Percentiles rank a stretch among this genome's conserved stretches.
Conservation (phyloP, 495 filamentous ascomycete genomes). For the Penicillium ucsense region DNA sequence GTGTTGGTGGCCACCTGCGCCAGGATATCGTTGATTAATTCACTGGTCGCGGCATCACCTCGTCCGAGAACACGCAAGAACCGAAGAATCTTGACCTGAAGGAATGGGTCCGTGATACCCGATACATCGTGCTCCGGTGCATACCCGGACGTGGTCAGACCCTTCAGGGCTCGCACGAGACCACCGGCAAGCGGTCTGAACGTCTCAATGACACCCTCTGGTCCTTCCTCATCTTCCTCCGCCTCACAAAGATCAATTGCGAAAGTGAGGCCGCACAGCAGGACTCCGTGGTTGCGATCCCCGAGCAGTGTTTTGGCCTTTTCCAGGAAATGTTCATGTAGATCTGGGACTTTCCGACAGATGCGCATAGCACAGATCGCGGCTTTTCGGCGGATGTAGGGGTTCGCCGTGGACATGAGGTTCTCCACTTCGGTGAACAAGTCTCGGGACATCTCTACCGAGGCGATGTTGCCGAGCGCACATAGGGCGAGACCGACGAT, state of each 20-base stretch:
- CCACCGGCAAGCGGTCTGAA: slow-evolving; percentile 71
- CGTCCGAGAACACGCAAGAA: slow-evolving; percentile 77
- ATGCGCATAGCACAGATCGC: slow-evolving; percentile 99
- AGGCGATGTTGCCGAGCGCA: slow-evolving; percentile 94
- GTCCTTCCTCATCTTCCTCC: slow-evolving; percentile 79
- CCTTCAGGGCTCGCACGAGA: slow-evolving; percentile 85
- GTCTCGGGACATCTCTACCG: slow-evolving; percentile 97
- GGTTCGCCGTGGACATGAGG: slow-evolving; percentile 83
- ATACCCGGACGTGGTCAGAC: slow-evolving; percentile 87
- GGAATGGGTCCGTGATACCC: slow-evolving; percentile 96
- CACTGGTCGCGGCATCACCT: slow-evolving; percentile 81
- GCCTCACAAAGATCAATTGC: slow-evolving; percentile 90
- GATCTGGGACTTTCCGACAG: slow-evolving; percentile 92
- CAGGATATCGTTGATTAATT: slow-evolving; percentile 96
- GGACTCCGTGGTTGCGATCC: slow-evolving; percentile 88
- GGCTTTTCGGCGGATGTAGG: slow-evolving; percentile 93
- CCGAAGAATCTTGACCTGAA: slow-evolving; percentile 90
- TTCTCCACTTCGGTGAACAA: slow-evolving; percentile 90
- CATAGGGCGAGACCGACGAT: slow-evolving; percentile 94
- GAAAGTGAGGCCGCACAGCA: slow-evolving; percentile 84
- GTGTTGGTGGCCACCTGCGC: slow-evolving; percentile 98
- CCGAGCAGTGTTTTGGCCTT: slow-evolving; percentile 83
- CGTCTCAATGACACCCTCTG: slow-evolving; percentile 76
- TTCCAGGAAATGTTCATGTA: slow-evolving; percentile 94
- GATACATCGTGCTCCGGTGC: slow-evolving; percentile 97